Conservation (phyloP, 2,329 filamentous ascomycete species). For the Claviceps maximensis region DNA sequence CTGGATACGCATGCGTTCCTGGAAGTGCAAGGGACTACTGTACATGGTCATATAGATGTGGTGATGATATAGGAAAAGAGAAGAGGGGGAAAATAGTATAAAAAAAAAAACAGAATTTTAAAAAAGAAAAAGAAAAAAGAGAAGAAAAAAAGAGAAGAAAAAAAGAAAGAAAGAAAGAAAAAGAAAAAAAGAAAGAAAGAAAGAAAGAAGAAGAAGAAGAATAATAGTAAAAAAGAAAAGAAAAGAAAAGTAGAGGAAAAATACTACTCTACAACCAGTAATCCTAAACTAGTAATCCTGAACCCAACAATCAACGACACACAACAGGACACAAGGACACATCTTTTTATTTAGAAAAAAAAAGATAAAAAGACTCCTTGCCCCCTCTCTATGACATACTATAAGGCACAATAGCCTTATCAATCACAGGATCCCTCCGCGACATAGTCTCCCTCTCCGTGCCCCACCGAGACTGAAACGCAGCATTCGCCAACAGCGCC, state of each 20-base stretch:
- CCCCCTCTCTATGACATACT: constrained; percentile 23
- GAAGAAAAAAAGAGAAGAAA: neutral
- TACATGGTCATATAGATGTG: too few species aligned
- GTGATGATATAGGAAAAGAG: too few species aligned
- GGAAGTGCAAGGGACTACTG: too few species aligned
- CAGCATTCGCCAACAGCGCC: constrained; percentile 48
- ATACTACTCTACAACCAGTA: neutral
- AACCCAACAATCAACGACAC: too few species aligned
- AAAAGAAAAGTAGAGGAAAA: neutral
- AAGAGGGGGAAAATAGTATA: neutral
- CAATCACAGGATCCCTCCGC: constrained; percentile 41
- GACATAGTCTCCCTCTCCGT: constrained; percentile 47
- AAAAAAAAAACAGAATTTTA: too few species aligned
- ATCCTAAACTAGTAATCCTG: too few species aligned
- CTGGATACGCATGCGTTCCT: too few species aligned
- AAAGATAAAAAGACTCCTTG: too few species aligned
- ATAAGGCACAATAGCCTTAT: constrained; percentile 51
- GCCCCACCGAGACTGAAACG: constrained; percentile 66
- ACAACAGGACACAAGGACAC: too few species aligned
- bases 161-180: neutral
- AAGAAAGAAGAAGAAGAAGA: neutral
- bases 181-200: neutral
- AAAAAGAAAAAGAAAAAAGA: constrained; percentile 1
- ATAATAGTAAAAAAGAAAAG: neutral
- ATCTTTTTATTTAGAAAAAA: too few species aligned